Evolutionary conservation across 2,329 filamentous ascomycete species (phyloP), one percentile per base, ranked within the genome.

Genomic region (Teratosphaeria epicoccoides): DNA sequence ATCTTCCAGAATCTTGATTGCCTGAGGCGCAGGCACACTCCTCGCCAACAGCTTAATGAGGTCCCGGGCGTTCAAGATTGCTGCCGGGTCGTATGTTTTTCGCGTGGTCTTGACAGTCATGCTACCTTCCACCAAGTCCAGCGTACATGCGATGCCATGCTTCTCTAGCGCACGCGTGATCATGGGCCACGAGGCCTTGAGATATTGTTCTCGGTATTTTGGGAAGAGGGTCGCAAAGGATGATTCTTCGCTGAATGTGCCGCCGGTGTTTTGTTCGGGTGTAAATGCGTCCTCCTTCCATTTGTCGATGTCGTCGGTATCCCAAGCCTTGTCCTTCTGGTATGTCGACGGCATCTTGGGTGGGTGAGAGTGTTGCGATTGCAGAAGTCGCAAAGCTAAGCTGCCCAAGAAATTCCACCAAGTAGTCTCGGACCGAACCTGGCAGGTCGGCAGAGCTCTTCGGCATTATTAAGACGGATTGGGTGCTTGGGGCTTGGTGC

Each of bases 81-180:
- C 81, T 5, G 90, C 89, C 6, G 93, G 93, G 66, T 98, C 93
- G 68, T 78, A 95, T 2, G 89, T 95, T 69, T 90, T 90, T 63
- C 86, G 78, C 6, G 91, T 97, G 23, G 93, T 97, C 72, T 91
- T 94, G 58, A 97, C 91, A 0, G 87, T 90, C 91, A 97, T 97
- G 67, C 83, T 88, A 66, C 93, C 93, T 69, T 97, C 90, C 4
- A 97, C 86, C 68, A 98, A 77, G 74, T 98, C 91, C 24, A 98
- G 81, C 7, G 87, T 90, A 67, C 91, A 96, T 43, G 87, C 88
- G 46, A 98, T 88, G 59, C 90, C 89, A 52, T 80, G 76, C 71
- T 93, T 94, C 64, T 95, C 87, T 54, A 98, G 82, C 0, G 87
- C 78, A 63, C 85, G 84, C 24, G 89, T 97, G 53, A 98, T 82